Conservation (phyloP, 768 basidiomycete species). For the Tricholoma matsutake region DNA sequence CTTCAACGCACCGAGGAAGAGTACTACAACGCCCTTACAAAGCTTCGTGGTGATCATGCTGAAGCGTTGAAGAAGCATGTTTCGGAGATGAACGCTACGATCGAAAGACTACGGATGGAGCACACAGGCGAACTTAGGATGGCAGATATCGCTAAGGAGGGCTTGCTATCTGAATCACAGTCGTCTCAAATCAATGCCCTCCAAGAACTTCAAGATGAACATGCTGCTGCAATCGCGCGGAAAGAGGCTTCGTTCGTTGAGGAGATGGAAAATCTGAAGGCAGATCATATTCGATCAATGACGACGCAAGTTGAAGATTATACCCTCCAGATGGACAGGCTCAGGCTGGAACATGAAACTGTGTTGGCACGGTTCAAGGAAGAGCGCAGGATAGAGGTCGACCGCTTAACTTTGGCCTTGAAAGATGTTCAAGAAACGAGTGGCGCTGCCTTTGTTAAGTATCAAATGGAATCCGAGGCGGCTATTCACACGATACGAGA, state of each 20-base stretch:
- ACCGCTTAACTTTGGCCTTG: slow-evolving; percentile 43
- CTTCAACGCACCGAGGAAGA: slow-evolving; percentile 75
- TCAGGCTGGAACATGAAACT: slow-evolving; percentile 59
- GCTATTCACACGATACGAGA: slow-evolving; percentile 46
- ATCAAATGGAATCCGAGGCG: slow-evolving; percentile 47
- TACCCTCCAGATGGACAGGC: slow-evolving; percentile 52
- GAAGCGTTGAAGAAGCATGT: slow-evolving; percentile 61
- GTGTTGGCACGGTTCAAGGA: slow-evolving; percentile 49
- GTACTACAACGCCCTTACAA: slow-evolving; percentile 77
- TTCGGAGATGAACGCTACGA: slow-evolving; percentile 53
- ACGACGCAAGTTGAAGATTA: slow-evolving; percentile 62
- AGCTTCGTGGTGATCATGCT: slow-evolving; percentile 70
- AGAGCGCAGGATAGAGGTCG: slow-evolving; percentile 50
- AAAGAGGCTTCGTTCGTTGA: slow-evolving; percentile 65
- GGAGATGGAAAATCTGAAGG: slow-evolving; percentile 63
- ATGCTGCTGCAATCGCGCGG: slow-evolving; percentile 58
- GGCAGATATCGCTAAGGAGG: slow-evolving; percentile 72
- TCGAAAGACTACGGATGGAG: slow-evolving; percentile 75
- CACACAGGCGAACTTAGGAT: slow-evolving; percentile 72
- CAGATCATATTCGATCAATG: slow-evolving; percentile 55
- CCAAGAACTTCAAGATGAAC: slow-evolving; percentile 68
- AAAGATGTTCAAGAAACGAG: slow-evolving; percentile 44
- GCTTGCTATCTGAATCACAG: slow-evolving; percentile 71
- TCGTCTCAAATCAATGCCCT: slow-evolving; percentile 61
- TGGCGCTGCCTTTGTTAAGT: slow-evolving; percentile 29